Conservation (phyloP, 345 rosid genomes). For the Syzygium aromaticum region DNA sequence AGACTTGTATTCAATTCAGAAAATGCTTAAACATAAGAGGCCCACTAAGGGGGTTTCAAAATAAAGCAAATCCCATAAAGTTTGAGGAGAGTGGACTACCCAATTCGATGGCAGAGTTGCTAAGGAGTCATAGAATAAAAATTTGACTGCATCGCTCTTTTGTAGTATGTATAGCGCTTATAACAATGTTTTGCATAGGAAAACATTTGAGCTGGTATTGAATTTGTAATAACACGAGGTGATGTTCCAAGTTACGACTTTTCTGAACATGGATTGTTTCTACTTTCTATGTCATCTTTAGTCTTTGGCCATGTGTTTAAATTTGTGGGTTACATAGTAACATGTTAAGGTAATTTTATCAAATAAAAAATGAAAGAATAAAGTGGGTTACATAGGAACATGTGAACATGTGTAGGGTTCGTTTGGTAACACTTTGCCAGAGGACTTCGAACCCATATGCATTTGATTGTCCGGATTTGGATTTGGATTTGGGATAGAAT, state of each 20-base stretch:
- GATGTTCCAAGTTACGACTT: no score
- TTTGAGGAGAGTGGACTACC: not conserved
- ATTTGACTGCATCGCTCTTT: accelerated
- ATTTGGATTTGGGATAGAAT: no score
- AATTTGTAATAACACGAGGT: not conserved
- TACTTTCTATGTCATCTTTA: not conserved
- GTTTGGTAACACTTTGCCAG: not conserved
- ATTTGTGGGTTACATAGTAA: not conserved
- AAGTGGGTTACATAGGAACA: no score
- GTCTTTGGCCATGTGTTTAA: not conserved
- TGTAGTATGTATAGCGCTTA: not conserved
- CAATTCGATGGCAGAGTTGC: not conserved
- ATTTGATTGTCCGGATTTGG: no score
- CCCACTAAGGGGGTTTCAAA: not conserved
- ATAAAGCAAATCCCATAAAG: not conserved
- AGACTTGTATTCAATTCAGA: not conserved
- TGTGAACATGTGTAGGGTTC: no score
- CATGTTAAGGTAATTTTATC: not conserved
- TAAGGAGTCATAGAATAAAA: not conserved
- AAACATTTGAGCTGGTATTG: not conserved
- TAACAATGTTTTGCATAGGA: not conserved
- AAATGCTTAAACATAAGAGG: not conserved
- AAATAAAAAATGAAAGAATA: not conserved
- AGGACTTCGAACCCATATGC: not conserved
- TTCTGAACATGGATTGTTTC: not conserved